Evolutionary conservation across 2,329 filamentous ascomycete genomes (phyloP), one percentile per base, ranked within the genome.

Genomic region (Tolypocladium nubicola): DNA sequence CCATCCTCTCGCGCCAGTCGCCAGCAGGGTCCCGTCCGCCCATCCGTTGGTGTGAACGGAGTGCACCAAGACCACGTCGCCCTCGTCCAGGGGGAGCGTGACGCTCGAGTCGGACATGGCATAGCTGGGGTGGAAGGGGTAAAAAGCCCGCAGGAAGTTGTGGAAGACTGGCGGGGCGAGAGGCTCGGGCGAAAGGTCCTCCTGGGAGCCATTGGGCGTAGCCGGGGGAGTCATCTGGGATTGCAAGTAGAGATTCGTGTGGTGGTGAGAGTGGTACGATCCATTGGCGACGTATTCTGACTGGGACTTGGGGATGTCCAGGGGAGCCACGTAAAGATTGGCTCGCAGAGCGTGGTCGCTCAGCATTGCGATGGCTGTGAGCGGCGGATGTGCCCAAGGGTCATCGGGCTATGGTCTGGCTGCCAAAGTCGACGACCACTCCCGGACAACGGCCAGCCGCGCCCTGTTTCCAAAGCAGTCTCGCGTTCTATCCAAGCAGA

Each of bases 11-110:
- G 88, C 88, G 33, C 93, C 93, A 3, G 91, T 90, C 30, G 87
- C 82, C 60, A 99, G 75, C 45, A 97, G 78, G 1, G 94, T 99
- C 55, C 94, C 94, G 71, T 99, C 94, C 38, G 94, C 94, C 94
- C 94, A 99, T 64, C 94, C 94, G 75, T 97, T 99, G 60, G 90
- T 94, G 72, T 99, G 94, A 63, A 97, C 89, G 4, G 94, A 97
- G 72, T 99, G 94, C 26, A 99, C 88, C 58, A 99, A 75, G 56
- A 99, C 87, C 53, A 99, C 84, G 67, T 99, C 94, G 59, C 94
- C 94, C 68, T 94, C 87, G 64, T 89, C 89, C 57, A 99, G 80
- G 26, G 91, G 88, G 13, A 97, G 78, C 13, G 93, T 97, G 57
- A 97, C 88, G 11, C 90, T 94, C 13, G 88, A 87, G 58, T 92